Evolutionary conservation across 345 rosid species (phyloP).

Genomic region (Salix caprea): DNA sequence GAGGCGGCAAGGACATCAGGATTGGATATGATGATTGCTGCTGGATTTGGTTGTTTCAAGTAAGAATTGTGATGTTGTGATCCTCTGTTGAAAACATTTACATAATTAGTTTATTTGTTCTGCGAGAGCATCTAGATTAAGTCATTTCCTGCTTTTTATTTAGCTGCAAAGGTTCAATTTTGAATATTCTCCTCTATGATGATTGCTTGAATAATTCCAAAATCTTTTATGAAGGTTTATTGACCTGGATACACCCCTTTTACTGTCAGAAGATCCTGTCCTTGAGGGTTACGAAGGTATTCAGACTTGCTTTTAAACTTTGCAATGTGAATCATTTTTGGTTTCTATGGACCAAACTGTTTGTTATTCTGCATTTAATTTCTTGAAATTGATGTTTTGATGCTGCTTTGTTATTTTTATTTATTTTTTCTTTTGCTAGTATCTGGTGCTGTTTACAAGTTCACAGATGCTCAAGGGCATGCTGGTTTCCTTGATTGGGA

Average conservation of each 20-base stretch:
- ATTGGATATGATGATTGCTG: constrained; percentile 79
- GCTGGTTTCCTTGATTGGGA: constrained; percentile 81
- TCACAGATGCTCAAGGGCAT: constrained; percentile 40
- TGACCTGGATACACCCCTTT: constrained; percentile 89
- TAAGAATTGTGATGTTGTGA: constrained; percentile 18
- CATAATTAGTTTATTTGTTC: background rate
- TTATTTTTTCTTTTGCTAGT: constrained; percentile 31
- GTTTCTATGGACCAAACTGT: background rate
- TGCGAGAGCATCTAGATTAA: background rate
- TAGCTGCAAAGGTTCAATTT: background rate
- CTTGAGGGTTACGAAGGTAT: constrained; percentile 81
- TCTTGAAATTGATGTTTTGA: constrained; percentile 1
- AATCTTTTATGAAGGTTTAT: constrained; percentile 46
- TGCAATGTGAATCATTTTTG: background rate
- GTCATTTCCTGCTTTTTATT: background rate
- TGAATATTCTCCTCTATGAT: background rate
- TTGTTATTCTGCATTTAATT: background rate
- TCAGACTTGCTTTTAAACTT: background rate
- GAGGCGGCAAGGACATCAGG: constrained; percentile 62
- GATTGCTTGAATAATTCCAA: background rate
- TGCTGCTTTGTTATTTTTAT: background rate
- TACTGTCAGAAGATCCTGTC: constrained; percentile 86
- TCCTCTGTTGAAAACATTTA: constrained; percentile 6
- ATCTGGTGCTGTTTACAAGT: constrained; percentile 68
- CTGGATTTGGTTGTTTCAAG: constrained; percentile 88